These are phyloP conservation scores for Nematocida ausubeli DNA, from an alignment of 371 early-diverging fungal species.

Conservation along the genomic window DNA sequence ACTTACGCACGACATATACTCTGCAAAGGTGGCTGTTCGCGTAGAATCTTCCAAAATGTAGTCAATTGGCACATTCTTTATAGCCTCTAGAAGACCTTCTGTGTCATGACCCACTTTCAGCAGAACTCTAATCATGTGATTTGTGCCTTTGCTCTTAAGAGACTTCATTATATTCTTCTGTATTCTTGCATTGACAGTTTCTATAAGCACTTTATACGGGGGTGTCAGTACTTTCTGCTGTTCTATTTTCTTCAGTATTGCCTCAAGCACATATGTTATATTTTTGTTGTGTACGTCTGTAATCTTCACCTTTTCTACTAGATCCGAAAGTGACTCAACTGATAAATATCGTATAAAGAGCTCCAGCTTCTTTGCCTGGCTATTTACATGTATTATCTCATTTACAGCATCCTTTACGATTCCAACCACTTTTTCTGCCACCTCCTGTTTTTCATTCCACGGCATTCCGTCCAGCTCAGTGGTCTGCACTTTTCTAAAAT, in stretches of 20 bases:
- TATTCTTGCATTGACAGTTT: not conserved
- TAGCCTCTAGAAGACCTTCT: not conserved
- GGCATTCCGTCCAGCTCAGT: conserved; percentile 17
- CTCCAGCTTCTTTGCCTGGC: conserved; percentile 29
- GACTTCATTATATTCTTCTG: conserved; percentile 12
- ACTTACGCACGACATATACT: conserved; percentile 29
- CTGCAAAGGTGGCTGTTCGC: conserved; percentile 14
- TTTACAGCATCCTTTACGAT: not conserved
- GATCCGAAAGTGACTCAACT: not conserved
- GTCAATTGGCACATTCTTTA: not conserved
- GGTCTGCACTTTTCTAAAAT: conserved; percentile 25
- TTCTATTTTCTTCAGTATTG: conserved; percentile 21
- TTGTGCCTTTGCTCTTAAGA: conserved; percentile 46
- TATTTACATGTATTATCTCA: not conserved
- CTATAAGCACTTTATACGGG: not conserved
- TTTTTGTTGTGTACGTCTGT: conserved; percentile 27
- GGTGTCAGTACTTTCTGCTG: not conserved
- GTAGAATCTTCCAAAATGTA: conserved; percentile 33
- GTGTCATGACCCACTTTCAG: not conserved
- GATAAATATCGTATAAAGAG: conserved; percentile 7
- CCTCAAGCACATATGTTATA: conserved; percentile 40
- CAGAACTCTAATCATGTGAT: conserved; percentile 41
- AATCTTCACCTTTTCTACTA: conserved; percentile 3
- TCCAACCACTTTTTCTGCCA: not conserved
- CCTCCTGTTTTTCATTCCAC: conserved; percentile 12